Conservation (phyloP, 2,329 filamentous ascomycete species). For the Phialocephala subalpina region DNA sequence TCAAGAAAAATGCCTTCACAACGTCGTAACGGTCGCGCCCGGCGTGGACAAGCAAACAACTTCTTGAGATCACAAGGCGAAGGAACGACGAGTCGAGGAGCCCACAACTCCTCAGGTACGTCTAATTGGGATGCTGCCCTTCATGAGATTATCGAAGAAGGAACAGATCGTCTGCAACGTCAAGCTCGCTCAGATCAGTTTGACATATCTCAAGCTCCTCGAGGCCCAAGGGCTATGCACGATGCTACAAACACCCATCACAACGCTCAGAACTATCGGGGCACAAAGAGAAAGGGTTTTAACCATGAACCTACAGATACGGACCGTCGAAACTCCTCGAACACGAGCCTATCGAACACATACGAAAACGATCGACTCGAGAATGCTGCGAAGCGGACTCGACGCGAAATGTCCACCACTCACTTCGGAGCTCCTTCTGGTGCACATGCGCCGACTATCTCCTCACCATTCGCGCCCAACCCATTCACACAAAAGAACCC, state of each 20-base stretch:
- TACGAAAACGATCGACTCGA: constrained; percentile 44
- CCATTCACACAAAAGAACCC: neutral
- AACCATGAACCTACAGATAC: constrained; percentile 31
- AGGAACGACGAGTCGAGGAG: constrained; percentile 43
- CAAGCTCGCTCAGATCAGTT: neutral
- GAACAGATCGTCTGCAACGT: no score
- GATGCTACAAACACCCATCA: constrained; percentile 29
- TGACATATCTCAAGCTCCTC: constrained; percentile 21
- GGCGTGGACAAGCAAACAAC: constrained; percentile 39
- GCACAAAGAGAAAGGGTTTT: constrained; percentile 30
- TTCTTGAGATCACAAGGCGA: constrained; percentile 43
- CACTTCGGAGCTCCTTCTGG: constrained; percentile 13
- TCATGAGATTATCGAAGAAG: no score
- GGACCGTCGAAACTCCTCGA: constrained; percentile 14
- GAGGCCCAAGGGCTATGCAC: constrained; percentile 23
- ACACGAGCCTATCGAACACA: constrained; percentile 27
- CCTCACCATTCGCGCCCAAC: neutral
- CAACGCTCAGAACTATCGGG: constrained; percentile 17
- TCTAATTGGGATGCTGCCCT: constrained; percentile 10
- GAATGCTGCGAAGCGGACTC: constrained; percentile 44
- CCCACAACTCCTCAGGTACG: constrained; percentile 43
- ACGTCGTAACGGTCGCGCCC: constrained; percentile 39
- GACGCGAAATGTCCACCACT: constrained; percentile 27
- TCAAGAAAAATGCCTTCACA: constrained; percentile 41
- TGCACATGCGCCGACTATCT: neutral